These are phyloP conservation scores for Passiflora organensis DNA, from an alignment of 345 rosid species.

Conservation along the genomic window DNA sequence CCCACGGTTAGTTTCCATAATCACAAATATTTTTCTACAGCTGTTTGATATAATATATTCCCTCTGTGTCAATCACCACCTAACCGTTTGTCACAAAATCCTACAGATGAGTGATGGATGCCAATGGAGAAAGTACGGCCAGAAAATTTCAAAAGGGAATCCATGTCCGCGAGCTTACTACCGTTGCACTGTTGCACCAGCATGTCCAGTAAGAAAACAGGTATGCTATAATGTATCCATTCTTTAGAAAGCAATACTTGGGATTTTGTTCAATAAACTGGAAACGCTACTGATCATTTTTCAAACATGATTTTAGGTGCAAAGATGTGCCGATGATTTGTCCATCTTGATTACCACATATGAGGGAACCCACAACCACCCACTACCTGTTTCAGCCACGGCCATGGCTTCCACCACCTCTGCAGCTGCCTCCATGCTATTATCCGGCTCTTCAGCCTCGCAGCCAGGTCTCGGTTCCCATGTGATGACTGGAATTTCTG, in stretches of 20 bases:
- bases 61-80: no score
- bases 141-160: slow-evolving; percentile 79
- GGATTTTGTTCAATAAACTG: background rate
- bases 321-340: slow-evolving; percentile 68
- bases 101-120: slow-evolving; percentile 92
- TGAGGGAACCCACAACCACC: slow-evolving; percentile 74
- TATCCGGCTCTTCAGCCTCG: slow-evolving; percentile 61
- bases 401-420: slow-evolving; percentile 84
- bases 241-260: no score
- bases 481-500: no score
- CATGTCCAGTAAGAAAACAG: slow-evolving; percentile 91
- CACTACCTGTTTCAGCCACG: slow-evolving; percentile 65
- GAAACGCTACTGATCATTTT: background rate
- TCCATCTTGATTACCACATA: slow-evolving; percentile 72
- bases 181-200: slow-evolving; percentile 75
- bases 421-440: slow-evolving; percentile 74
- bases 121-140: slow-evolving; percentile 97
- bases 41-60: no score
- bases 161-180: slow-evolving; percentile 93
- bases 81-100: no score
- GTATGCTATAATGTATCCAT: no score
- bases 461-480: no score
- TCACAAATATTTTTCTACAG: no score
- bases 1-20: slow-evolving; percentile 72
- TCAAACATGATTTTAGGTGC: slow-evolving; percentile 48